Evolutionary conservation across 192 early-diverging fungal species (phyloP).

Genomic region (Diversispora epigaea): DNA sequence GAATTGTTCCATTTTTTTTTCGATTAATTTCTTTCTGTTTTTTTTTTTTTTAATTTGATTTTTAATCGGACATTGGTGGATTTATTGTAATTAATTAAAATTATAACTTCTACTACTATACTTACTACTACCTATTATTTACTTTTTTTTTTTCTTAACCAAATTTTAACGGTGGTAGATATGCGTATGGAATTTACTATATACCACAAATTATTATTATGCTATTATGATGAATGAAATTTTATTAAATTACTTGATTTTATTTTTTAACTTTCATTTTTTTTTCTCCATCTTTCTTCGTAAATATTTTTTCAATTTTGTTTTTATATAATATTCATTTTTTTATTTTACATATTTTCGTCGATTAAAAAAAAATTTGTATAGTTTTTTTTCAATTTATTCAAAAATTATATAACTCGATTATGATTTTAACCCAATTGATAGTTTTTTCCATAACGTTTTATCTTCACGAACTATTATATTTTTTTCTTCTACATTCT

Average conservation of each 20-base stretch:
- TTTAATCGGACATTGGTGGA: constrained; percentile 23
- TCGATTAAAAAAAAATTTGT: neutral
- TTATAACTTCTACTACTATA: neutral
- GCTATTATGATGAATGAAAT: neutral
- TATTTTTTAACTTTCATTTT: neutral
- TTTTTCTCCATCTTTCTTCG: neutral
- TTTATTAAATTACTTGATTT: neutral
- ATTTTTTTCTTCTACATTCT: too few species aligned
- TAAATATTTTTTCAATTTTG: constrained; percentile 7
- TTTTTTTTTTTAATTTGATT: constrained; percentile 18
- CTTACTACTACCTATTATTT: neutral
- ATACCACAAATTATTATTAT: constrained; percentile 3
- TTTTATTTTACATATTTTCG: neutral
- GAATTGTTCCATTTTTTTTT: neutral
- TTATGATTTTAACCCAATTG: neutral
- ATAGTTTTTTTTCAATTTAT: constrained; percentile 9
- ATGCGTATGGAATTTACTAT: constrained; percentile 1
- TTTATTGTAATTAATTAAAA: neutral
- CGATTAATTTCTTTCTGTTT: neutral
- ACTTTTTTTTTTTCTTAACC: constrained; percentile 3
- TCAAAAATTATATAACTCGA: constrained; percentile 12
- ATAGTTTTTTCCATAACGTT: neutral
- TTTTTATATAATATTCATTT: constrained; percentile 3
- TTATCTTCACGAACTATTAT: neutral
- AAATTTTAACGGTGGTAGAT: neutral